phyloP scores from a whole-genome alignment of 83 land plant genomes.

The Thuja plicata region DNA sequence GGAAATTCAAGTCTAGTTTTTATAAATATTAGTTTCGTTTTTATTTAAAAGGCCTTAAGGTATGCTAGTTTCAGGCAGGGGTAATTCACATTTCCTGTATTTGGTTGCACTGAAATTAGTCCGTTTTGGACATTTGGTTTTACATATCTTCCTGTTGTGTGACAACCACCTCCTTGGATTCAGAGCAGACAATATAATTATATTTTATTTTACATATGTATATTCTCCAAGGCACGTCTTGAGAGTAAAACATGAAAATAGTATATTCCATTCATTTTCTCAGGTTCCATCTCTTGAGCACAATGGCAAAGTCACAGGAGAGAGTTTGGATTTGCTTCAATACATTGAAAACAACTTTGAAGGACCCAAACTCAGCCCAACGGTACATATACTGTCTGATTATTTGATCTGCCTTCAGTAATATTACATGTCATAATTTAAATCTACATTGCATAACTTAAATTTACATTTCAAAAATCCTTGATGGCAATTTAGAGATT shows the following conservation, averaged over 20 bases:
- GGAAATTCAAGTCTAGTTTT: background rate
- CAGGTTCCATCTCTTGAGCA: slow-evolving; percentile 87
- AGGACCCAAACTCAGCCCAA: slow-evolving; percentile 66
- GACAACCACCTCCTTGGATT: background rate
- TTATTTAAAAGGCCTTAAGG: background rate
- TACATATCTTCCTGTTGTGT: no score
- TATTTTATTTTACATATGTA: background rate
- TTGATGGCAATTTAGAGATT: no score
- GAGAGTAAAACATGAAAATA: background rate
- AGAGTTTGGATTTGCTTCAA: slow-evolving; percentile 73
- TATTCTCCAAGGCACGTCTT: background rate
- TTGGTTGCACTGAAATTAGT: background rate
- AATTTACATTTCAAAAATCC: background rate
- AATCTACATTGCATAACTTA: no score
- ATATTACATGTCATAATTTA: background rate
- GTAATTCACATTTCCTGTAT: background rate
- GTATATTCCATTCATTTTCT: background rate
- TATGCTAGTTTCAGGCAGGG: background rate
- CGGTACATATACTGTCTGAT: slow-evolving; percentile 31
- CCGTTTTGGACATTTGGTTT: no score
- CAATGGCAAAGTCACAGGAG: slow-evolving; percentile 71
- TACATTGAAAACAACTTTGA: slow-evolving; percentile 69
- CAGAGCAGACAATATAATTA: background rate
- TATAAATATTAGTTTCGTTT: background rate
- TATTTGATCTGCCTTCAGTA: background rate